Evolutionary conservation across 176 grass and related monocot species (phyloP), one percentile per base, ranked within the genome.

Genomic region (Olyra latifolia): DNA sequence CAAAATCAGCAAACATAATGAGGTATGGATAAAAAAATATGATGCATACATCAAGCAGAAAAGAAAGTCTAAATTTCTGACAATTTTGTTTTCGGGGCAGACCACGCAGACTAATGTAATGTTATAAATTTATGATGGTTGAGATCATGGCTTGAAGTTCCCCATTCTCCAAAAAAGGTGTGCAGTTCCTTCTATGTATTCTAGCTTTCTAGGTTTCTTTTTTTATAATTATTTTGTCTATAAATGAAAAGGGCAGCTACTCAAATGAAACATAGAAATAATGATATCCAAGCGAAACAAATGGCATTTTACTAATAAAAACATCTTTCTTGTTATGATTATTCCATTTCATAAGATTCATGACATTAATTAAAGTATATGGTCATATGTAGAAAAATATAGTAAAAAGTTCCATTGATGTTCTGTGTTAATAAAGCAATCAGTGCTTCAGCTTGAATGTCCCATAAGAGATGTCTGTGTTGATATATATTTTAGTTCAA

Each of bases 1-100:
- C 29, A 48, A 65, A 74, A 79, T 65, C 27, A 13, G 50, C 38
- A 62, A 77, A 38, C 20, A 79, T 74, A 71, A 55, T 76, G 42
- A 89, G 45, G 47, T 1, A 23, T 19, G 9, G 12, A 46, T 11
- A 7, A 62, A 84, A 75, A 62, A 78, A 64, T 38, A 28, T 8
- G 29, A 60, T 30, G 32, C 10, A 40, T 20, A 44, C 52, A 75
- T 45, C 27, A 80, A 75, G 32, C 53, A 75, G 17, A 69, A 24
- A 69, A 76, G 5, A 42, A 62, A 83, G 17, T 57, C 16, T 19
- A 39, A 19, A 48, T 78, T 60, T 40, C 62, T 80, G 25, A 75
- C 68, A 50, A 45, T 11, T 80, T 47, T 77, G 40, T 76, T 20
- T 32, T 66, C 22, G 9, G 30, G 76, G 50, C 4, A 41, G 40